Percentiles rank a stretch among this genome's conserved stretches.
phyloP scores from a whole-genome alignment of 495 filamentous ascomycete species.

The Lasiosphaeriaceae sp. region DNA sequence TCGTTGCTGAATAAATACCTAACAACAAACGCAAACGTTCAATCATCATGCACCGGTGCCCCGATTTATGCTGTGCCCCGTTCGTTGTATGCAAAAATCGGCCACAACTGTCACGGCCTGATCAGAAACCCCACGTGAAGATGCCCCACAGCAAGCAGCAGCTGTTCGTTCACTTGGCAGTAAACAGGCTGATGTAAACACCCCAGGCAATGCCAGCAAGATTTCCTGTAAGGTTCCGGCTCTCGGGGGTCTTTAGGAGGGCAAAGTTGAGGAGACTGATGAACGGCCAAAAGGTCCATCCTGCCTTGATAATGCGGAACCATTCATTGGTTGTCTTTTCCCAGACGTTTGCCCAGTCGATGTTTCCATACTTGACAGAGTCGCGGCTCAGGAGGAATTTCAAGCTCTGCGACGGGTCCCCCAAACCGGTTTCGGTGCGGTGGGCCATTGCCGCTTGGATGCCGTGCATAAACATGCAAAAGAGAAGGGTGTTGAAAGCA shows the following conservation, averaged over 20 bases:
- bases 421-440: slow-evolving; percentile 1
- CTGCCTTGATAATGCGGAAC: slow-evolving; percentile 64
- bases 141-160: no score
- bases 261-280: slow-evolving; percentile 77
- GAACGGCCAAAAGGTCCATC: slow-evolving; percentile 79
- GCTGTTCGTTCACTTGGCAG: slow-evolving; percentile 28
- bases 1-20: no score
- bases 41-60: no score
- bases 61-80: no score
- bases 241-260: slow-evolving; percentile 68
- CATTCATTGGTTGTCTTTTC: slow-evolving; percentile 53
- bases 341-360: slow-evolving; percentile 33
- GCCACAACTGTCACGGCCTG: no score
- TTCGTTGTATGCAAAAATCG: no score
- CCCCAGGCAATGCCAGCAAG: slow-evolving; percentile 83
- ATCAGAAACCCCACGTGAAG: no score
- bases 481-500: slow-evolving; percentile 72
- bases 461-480: slow-evolving; percentile 48
- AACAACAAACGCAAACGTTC: no score
- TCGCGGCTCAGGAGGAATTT: slow-evolving; percentile 18
- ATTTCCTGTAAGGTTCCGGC: slow-evolving; percentile 71
- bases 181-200: slow-evolving; percentile 74
- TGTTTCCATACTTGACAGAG: slow-evolving; percentile 27
- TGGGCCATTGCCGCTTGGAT: slow-evolving; percentile 37
- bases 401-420: slow-evolving; percentile 14